Base-by-base conservation (phyloP, 2,329 filamentous ascomycete species). In the Aspergillus hiratsukae region DNA sequence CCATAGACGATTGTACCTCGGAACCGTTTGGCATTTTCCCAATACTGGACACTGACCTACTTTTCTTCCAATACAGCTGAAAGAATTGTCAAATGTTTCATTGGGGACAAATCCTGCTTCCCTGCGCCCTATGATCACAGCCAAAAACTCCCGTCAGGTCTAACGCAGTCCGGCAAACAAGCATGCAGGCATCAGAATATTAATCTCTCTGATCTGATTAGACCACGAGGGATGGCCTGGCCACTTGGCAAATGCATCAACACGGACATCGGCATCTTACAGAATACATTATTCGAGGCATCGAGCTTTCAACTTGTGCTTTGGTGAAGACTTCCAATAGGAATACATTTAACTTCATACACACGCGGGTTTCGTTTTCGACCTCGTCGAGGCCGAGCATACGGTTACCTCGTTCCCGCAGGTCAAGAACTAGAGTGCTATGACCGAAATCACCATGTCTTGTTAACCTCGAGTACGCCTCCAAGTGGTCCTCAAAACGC, bases 191-290 rank as follows among this genome's bases (percentile, higher is more conserved):
- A 37, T 19, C 17, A 21, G 23, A 37, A 28, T 23, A 23, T 23
- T 23, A 23, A 23, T 23, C 2, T 43, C 7, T 28, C 10, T 29
- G 23, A 23, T 23, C 23, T 23, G 29, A 23, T 35, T 4, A 35
- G 35, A 35, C 19, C 41, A 45, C 41, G 41, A 45, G 21, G 19
- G 2, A 19, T 23, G 21, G 48, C 6, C 35, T 52, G 48, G 54
- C 28, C 29, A 28, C 48, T 54, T 19, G 48, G 25, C 52, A n/a
- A 49, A 49, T 51, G 55, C 41, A 52, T n/a, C 41, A 54, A 55
- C 52, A 57, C 17, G n/a, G 52, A 57, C 52, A 14, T 52, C 17
- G 14, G 6, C 27, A 45, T 9, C 41, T 19, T 45, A 21, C 41
- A 4, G n/a, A 19, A 19, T 23, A 11, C 19, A 45, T 21, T 37